Evolutionary conservation across 805 yeast genomes (phyloP).

Genomic region (Ogataea ganodermae): DNA sequence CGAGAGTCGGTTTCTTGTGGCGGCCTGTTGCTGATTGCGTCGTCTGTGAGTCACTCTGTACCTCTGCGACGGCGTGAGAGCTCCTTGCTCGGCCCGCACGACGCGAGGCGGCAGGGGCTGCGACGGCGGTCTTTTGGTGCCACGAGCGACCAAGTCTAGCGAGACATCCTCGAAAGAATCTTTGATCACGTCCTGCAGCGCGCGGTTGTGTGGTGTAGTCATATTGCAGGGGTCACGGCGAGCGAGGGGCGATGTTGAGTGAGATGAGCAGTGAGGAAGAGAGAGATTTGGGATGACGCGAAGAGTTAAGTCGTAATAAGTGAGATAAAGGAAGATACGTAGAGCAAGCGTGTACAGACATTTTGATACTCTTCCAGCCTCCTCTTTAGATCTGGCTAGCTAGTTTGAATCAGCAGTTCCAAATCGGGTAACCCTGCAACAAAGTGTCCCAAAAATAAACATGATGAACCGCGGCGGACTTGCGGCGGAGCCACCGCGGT

Average conservation of each 20-base stretch:
- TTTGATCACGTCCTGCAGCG: slow-evolving; percentile 33
- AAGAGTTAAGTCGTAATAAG: no score
- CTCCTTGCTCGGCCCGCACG: neutral
- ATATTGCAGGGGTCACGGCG: neutral
- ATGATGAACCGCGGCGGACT: no score
- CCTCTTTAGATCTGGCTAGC: no score
- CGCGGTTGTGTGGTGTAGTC: slow-evolving; percentile 4
- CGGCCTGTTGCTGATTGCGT: slow-evolving; percentile 14
- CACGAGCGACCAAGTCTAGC: slow-evolving; percentile 4
- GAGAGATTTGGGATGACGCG: no score
- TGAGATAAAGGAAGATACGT: no score
- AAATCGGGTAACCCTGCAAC: slow-evolving; percentile 4
- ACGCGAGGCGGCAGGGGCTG: neutral
- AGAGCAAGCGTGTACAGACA: no score
- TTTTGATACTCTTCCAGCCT: neutral
- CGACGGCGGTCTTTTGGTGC: neutral
- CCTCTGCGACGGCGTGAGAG: slow-evolving; percentile 31
- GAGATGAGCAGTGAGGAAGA: neutral
- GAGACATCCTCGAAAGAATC: slow-evolving; percentile 39
- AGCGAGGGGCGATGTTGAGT: neutral
- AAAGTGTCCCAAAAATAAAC: slow-evolving; percentile 3
- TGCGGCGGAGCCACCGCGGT: neutral
- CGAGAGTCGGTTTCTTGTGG: slow-evolving; percentile 2
- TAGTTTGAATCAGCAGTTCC: slow-evolving; percentile 12
- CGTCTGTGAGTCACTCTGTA: slow-evolving; percentile 27